Evolutionary conservation across 2,329 filamentous ascomycete species (phyloP).

Genomic region (Elsinoe batatas): DNA sequence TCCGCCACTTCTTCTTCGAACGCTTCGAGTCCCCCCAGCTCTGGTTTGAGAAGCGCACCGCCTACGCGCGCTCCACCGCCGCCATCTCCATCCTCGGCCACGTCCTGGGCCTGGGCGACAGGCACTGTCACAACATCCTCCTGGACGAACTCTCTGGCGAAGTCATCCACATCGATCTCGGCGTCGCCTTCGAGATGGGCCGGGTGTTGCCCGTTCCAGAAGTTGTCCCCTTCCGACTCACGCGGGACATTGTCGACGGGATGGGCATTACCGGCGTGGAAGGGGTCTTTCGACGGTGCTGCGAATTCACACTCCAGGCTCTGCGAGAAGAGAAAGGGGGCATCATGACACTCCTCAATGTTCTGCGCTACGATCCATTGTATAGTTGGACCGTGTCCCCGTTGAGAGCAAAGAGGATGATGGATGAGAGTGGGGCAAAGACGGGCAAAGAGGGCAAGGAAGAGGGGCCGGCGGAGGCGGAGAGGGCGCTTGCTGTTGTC

Average conservation of each 20-base stretch:
- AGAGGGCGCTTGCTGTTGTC: constrained; percentile 83
- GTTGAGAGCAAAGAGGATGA: constrained; percentile 55
- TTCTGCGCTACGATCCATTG: constrained; percentile 92
- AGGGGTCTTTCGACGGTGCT: constrained; percentile 93
- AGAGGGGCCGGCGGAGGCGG: constrained; percentile 66
- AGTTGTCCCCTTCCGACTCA: constrained; percentile 88
- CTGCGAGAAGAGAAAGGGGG: constrained; percentile 90
- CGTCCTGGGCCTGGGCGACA: constrained; percentile 82
- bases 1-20: constrained; percentile 97
- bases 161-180: constrained; percentile 92
- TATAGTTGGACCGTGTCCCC: constrained; percentile 90
- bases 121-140: constrained; percentile 94
- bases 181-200: constrained; percentile 93
- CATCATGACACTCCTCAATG: constrained; percentile 98
- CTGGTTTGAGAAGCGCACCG: constrained; percentile 82
- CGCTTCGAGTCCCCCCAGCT: constrained; percentile 87
- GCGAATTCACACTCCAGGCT: constrained; percentile 92
- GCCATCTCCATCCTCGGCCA: constrained; percentile 93
- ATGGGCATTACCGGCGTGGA: constrained; percentile 95
- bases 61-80: constrained; percentile 87
- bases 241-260: constrained; percentile 87
- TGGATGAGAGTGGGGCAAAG: constrained; percentile 48
- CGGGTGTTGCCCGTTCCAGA: constrained; percentile 92
- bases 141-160: constrained; percentile 84
- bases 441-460: constrained; percentile 32